Conservation (phyloP, 352 stramenopile genomes). For the Phytophthora quininea region DNA sequence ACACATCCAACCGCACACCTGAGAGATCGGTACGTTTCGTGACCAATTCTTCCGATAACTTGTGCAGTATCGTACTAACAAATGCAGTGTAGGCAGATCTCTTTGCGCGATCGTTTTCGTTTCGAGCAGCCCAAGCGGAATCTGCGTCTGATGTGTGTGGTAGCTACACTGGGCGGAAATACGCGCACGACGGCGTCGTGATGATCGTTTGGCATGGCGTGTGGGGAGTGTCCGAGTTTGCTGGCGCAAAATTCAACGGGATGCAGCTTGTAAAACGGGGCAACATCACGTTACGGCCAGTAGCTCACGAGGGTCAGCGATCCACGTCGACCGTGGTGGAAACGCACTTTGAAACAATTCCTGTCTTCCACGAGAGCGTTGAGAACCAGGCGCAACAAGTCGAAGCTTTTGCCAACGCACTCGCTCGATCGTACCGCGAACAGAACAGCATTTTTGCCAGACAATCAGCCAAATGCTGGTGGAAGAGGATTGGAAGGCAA, state of each 20-base stretch:
- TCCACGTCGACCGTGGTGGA: slow-evolving; percentile 40
- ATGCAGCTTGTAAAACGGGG: slow-evolving; percentile 38
- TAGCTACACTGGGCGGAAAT: slow-evolving; percentile 44
- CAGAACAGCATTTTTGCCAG: slow-evolving; percentile 23
- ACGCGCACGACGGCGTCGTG: slow-evolving; percentile 28
- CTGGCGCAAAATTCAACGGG: slow-evolving; percentile 26
- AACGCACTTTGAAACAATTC: slow-evolving; percentile 44
- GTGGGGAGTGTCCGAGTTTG: slow-evolving; percentile 36
- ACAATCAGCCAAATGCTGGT: slow-evolving; percentile 34
- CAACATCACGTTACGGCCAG: slow-evolving; percentile 18
- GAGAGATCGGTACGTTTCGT: slow-evolving; percentile 9
- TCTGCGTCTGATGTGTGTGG: slow-evolving; percentile 33
- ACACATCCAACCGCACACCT: neutral
- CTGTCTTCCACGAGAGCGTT: slow-evolving; percentile 46
- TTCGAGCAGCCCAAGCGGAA: slow-evolving; percentile 9
- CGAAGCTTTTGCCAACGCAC: slow-evolving; percentile 18
- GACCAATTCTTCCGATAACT: too few species aligned
- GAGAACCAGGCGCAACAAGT: slow-evolving; percentile 30
- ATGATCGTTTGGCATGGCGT: slow-evolving; percentile 40
- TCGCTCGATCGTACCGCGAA: slow-evolving; percentile 24
- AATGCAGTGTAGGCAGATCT: slow-evolving; percentile 1
- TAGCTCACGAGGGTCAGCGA: neutral
- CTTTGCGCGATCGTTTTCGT: slow-evolving; percentile 14
- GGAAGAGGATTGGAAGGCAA: slow-evolving; percentile 42
- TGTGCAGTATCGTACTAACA: too few species aligned